Conservation (phyloP, 2,329 filamentous ascomycete genomes). For the Didymella exigua region DNA sequence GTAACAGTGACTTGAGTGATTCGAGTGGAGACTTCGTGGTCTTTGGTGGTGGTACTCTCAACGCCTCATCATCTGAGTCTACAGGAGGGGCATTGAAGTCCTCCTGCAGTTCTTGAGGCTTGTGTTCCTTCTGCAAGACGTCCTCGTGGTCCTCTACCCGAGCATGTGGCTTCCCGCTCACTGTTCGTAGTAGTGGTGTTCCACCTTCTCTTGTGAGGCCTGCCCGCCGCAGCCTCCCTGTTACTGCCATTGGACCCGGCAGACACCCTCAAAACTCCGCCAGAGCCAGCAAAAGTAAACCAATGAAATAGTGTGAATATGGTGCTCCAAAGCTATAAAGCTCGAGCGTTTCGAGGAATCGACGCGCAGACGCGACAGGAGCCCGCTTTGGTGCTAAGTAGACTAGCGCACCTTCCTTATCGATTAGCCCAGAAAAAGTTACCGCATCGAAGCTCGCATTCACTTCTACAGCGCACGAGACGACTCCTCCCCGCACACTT, state of each 20-base stretch:
- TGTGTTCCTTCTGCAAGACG: not conserved
- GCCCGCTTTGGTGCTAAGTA: not conserved
- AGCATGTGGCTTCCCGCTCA: constrained; percentile 45
- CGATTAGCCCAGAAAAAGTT: constrained; percentile 29
- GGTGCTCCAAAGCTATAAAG: not conserved
- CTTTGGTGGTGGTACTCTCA: not conserved
- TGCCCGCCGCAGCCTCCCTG: not conserved
- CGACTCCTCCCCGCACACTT: not conserved
- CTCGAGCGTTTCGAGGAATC: not conserved
- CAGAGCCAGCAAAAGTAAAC: not conserved
- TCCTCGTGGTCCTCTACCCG: constrained; percentile 46
- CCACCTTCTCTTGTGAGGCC: constrained; percentile 9
- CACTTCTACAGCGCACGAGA: constrained; percentile 2
- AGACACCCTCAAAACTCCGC: not conserved
- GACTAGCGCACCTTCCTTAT: constrained; percentile 6
- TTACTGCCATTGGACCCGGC: constrained; percentile 15
- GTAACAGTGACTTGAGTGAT: not conserved
- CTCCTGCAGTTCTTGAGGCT: not conserved
- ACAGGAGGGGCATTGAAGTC: constrained; percentile 29
- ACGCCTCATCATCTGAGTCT: constrained; percentile 30
- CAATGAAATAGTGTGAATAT: not conserved
- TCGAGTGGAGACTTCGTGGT: not conserved
- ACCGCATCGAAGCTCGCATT: constrained; percentile 10
- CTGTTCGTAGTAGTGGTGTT: constrained; percentile 35
- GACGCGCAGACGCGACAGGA: not conserved